phyloP scores from a whole-genome alignment of 805 yeast genomes.

The Saccharomycopsis oosterbeekiorum region DNA sequence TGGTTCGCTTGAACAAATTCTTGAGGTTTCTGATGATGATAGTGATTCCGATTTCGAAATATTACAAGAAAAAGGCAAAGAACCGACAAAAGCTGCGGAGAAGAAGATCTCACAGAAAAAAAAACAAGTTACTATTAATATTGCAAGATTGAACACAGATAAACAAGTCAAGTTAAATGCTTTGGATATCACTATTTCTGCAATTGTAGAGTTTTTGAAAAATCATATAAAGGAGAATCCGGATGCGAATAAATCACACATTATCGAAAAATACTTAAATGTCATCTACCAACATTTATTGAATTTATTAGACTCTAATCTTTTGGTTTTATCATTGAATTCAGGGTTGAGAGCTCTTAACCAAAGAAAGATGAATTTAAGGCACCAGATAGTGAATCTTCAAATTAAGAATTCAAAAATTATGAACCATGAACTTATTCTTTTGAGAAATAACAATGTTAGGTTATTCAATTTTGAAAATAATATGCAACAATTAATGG shows the following conservation, averaged over 20 bases:
- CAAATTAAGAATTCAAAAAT: constrained; percentile 2
- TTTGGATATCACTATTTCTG: constrained; percentile 8
- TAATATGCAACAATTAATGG: neutral
- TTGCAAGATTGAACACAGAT: neutral
- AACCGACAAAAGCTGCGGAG: neutral
- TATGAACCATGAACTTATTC: neutral
- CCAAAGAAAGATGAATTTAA: neutral
- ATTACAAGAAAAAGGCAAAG: neutral
- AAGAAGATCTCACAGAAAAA: neutral
- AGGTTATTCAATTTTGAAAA: neutral
- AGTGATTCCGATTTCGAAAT: neutral
- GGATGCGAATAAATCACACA: neutral
- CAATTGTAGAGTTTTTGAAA: constrained; percentile 8
- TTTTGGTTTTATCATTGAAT: constrained; percentile 2
- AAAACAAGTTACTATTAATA: neutral
- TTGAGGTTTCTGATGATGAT: neutral
- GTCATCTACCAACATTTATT: constrained; percentile 1
- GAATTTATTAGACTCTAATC: constrained; percentile 12
- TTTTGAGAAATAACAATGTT: neutral
- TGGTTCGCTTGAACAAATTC: neutral
- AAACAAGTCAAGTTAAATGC: constrained; percentile 6
- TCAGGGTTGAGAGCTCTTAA: neutral
- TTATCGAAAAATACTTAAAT: constrained; percentile 7
- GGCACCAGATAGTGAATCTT: constrained; percentile 2
- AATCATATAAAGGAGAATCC: neutral